Evolutionary conservation across 2,329 filamentous ascomycete species (phyloP), one percentile per base, ranked within the genome.

Genomic region (Passalora sequoiae): DNA sequence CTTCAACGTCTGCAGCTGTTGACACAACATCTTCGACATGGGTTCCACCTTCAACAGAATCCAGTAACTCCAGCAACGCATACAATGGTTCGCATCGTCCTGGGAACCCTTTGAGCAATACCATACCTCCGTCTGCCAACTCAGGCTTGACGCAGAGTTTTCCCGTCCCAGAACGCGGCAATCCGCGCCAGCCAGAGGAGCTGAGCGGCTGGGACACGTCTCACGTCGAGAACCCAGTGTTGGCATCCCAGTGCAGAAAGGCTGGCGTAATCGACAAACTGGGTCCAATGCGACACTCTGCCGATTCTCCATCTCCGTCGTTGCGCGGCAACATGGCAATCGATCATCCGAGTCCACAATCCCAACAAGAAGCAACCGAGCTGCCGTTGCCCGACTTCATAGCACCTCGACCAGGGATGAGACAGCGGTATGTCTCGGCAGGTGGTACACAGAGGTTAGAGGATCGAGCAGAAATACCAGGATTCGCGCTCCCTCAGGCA

Each of bases 341-440:
- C 27, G 12, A 31, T 22, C 16, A 13, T 19, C 5, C 12, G 13
- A 33, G 2, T 13, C 6, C 12, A n/a, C 17, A 32, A n/a, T 6
- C 20, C 17, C 13, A 15, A 3, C 19, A n/a, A n/a, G 16, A 24
- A 21, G 33, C 37, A 20, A 4, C 29, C 15, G n/a, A 13, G 12
- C 27, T 38, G 8, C 35, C 42, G 6, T 13, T 45, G 16, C 53
- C 53, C 4, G 53, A 54, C 32, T 54, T 54, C 50, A 54, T 54
- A 33, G 21, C 44, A 16, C 51, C 53, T 4, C 46, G 45, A 8
- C 53, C 50, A 8, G 46, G 44, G 4, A 17, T 30, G 12, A 50
- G 44, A 30, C 58, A 60, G 41, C 57, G 58, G 27, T 61, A 58
- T 36, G 53, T 61, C 30, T 51, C 55, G 2, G 58, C 58, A 8